Conservation (phyloP, 805 yeast species). For the Debaryomyces prosopidis region DNA sequence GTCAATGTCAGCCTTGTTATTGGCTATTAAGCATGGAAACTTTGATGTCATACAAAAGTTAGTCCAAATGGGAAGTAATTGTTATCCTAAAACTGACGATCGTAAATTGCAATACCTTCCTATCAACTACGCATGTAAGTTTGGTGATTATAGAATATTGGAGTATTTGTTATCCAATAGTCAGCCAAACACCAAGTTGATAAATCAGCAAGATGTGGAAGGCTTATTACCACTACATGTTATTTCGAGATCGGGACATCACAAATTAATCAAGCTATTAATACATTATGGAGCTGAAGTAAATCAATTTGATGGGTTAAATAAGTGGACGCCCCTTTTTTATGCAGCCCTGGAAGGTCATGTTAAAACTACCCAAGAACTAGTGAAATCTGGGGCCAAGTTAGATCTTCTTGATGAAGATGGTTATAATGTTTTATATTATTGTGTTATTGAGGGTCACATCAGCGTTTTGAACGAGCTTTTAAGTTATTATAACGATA, state of each 20-base stretch:
- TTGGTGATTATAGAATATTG: slow-evolving; percentile 73
- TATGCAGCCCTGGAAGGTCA: slow-evolving; percentile 90
- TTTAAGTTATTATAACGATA: slow-evolving; percentile 35
- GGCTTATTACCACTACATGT: slow-evolving; percentile 88
- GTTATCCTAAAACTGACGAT: slow-evolving; percentile 46
- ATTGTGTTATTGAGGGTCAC: slow-evolving; percentile 95
- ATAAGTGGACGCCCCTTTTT: slow-evolving; percentile 92
- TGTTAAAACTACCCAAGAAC: slow-evolving; percentile 62
- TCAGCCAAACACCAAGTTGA: slow-evolving; percentile 18
- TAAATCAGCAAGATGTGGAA: slow-evolving; percentile 74
- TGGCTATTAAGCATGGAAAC: slow-evolving; percentile 73
- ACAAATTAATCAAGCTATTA: slow-evolving; percentile 64
- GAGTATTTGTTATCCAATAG: slow-evolving; percentile 54
- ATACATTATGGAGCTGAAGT: slow-evolving; percentile 71
- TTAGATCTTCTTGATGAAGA: slow-evolving; percentile 72
- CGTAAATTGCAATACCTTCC: slow-evolving; percentile 67
- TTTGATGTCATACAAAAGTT: slow-evolving; percentile 39
- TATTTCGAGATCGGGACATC: slow-evolving; percentile 81
- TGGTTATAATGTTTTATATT: slow-evolving; percentile 76
- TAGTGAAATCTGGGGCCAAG: slow-evolving; percentile 74
- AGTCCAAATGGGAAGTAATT: slow-evolving; percentile 34
- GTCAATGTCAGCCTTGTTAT: slow-evolving; percentile 77
- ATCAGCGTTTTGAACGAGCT: slow-evolving; percentile 75
- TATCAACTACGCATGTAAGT: slow-evolving; percentile 83
- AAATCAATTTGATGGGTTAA: slow-evolving; percentile 78